Evolutionary conservation across 345 rosid species (phyloP).

Genomic region (Rhodomyrtus tomentosa): DNA sequence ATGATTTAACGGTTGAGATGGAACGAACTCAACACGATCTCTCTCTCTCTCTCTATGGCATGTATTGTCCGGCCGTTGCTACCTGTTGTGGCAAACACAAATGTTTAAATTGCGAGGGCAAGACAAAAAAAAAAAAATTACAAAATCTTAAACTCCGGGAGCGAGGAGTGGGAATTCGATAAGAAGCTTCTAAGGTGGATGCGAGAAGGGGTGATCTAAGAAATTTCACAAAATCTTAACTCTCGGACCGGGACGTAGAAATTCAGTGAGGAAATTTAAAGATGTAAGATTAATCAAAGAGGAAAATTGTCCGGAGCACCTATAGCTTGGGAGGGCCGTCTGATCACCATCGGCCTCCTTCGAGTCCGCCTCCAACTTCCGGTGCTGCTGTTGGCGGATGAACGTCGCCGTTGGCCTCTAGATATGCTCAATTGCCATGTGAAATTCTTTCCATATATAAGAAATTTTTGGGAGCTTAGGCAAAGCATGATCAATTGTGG

Average conservation of each 20-base stretch:
- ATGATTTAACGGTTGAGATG: background rate
- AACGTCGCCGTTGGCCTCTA: background rate
- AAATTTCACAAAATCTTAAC: background rate
- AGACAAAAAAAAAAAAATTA: background rate
- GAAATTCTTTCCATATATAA: background rate
- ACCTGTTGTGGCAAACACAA: background rate
- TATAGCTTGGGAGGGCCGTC: background rate
- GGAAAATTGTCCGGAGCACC: background rate
- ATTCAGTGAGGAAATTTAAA: too few species aligned
- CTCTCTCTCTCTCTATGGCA: too few species aligned
- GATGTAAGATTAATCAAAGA: too few species aligned
- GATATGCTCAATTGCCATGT: background rate
- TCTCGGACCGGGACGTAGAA: background rate
- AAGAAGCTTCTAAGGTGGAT: rapidly evolving
- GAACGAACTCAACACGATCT: background rate
- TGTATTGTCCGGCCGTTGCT: background rate
- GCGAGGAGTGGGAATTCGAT: rapidly evolving
- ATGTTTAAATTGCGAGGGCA: background rate
- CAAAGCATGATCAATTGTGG: background rate
- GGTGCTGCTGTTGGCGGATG: background rate
- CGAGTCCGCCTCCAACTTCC: background rate
- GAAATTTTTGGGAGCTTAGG: background rate
- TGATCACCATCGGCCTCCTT: background rate
- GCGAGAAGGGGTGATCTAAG: background rate
- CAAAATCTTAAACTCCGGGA: background rate